Percentiles rank a stretch among this genome's conserved stretches.
Conservation (phyloP, 495 filamentous ascomycete genomes). For the Aspergillus sparsus region DNA sequence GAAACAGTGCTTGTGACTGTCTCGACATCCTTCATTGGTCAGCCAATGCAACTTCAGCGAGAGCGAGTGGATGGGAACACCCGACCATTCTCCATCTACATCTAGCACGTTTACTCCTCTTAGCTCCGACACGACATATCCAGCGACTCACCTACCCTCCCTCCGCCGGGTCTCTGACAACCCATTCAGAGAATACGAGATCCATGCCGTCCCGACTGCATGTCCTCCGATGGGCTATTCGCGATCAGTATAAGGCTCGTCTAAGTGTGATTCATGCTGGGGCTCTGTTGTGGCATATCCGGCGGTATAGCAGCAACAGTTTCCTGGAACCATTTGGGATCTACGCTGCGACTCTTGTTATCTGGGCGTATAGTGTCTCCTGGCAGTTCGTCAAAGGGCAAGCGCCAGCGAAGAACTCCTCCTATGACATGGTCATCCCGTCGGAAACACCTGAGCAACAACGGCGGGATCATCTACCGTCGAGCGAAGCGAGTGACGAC, state of each 20-base stretch:
- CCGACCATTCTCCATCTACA: background rate
- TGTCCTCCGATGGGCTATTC: background rate
- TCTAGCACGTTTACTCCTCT: background rate
- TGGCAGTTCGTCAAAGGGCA: background rate
- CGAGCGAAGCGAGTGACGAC: background rate
- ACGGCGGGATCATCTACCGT: background rate
- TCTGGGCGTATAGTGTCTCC: background rate
- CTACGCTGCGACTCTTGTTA: background rate
- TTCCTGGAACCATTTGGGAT: background rate
- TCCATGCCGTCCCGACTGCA: background rate
- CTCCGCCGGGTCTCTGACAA: background rate
- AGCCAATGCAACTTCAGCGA: background rate
- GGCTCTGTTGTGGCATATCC: background rate
- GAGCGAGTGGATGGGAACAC: background rate
- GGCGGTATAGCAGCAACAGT: background rate
- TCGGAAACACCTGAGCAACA: background rate
- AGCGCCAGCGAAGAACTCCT: background rate
- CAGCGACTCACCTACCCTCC: background rate
- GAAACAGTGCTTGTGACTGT: background rate
- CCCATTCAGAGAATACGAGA: background rate
- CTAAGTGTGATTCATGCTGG: background rate
- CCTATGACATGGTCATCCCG: background rate
- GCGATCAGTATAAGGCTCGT: background rate
- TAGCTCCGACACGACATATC: background rate
- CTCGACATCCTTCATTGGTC: background rate